phyloP scores from a whole-genome alignment of 257 asterid genomes.

The Eucommia ulmoides region DNA sequence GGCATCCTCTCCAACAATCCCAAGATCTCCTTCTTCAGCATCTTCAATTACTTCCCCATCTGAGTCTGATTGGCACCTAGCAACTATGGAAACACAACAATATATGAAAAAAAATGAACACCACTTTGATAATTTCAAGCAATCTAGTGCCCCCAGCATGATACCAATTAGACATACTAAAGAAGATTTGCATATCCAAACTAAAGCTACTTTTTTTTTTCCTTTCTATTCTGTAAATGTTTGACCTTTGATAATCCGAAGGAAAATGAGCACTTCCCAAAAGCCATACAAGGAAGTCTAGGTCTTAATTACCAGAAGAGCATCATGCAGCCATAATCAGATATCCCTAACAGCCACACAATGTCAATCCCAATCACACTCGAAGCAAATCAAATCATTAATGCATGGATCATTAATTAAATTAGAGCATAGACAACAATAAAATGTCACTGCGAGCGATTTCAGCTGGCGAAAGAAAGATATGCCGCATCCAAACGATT shows the following conservation, averaged over 20 bases:
- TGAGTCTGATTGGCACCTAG: constrained; percentile 53
- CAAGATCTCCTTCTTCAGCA: constrained; percentile 55
- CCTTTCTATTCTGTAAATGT: not conserved
- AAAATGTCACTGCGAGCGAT: too few relatives aligned
- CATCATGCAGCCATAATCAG: too few relatives aligned
- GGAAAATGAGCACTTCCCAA: not conserved
- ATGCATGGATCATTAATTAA: too few relatives aligned
- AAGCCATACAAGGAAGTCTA: too few relatives aligned
- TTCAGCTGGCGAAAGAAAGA: not conserved
- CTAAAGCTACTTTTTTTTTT: too few relatives aligned
- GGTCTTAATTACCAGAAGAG: too few relatives aligned
- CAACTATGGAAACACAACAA: constrained; percentile 26
- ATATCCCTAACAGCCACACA: too few relatives aligned
- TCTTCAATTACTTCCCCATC: constrained; percentile 50
- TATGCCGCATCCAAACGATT: not conserved
- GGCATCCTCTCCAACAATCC: constrained; percentile 81
- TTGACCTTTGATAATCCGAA: not conserved
- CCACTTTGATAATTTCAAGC: not conserved
- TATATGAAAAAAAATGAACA: constrained; percentile 1
- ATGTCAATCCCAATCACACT: too few relatives aligned
- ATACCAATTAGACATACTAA: not conserved
- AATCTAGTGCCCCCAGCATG: not conserved
- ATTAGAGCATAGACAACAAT: too few relatives aligned
- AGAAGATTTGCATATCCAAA: too few relatives aligned
- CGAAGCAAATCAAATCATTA: too few relatives aligned